phyloP scores from a whole-genome alignment of 2,329 filamentous ascomycete genomes.

The Triangularia setosa region DNA sequence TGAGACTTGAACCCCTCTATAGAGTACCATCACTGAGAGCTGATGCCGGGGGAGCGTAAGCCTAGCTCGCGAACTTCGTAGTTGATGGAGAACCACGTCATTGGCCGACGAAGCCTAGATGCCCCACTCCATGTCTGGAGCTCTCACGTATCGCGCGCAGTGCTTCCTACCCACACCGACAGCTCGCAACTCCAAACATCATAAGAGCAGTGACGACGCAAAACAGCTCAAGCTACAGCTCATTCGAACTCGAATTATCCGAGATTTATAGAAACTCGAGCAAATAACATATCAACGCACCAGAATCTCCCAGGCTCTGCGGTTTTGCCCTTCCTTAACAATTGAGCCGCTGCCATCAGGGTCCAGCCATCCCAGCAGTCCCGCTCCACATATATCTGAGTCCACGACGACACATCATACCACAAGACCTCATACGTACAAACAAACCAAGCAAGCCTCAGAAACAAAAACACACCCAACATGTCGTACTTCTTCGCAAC shows the following conservation, averaged over 20 bases:
- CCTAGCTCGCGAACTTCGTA: not conserved
- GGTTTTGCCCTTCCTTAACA: not conserved
- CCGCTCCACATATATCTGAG: not conserved
- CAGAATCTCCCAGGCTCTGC: not conserved
- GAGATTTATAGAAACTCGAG: not conserved
- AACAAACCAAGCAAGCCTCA: not conserved
- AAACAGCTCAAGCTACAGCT: not conserved
- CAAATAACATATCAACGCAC: not conserved
- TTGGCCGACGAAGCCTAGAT: not conserved
- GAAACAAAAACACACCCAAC: constrained; percentile 3
- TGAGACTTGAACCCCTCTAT: too few relatives aligned
- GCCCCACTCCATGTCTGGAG: not conserved
- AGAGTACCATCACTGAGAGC: not conserved
- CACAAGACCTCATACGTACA: not conserved
- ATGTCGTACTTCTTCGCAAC: constrained; percentile 98
- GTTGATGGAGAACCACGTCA: not conserved
- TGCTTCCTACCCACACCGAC: not conserved
- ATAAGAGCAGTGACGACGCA: not conserved
- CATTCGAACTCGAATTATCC: not conserved
- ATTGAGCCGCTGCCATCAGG: not conserved
- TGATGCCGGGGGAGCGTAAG: not conserved
- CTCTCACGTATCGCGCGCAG: not conserved
- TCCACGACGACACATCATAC: not conserved
- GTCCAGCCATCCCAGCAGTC: not conserved
- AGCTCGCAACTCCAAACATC: not conserved